Percentiles rank a stretch among this genome's conserved stretches.
Evolutionary conservation across 331 rosid genomes (phyloP).

Genomic region (Acacia pycnantha): DNA sequence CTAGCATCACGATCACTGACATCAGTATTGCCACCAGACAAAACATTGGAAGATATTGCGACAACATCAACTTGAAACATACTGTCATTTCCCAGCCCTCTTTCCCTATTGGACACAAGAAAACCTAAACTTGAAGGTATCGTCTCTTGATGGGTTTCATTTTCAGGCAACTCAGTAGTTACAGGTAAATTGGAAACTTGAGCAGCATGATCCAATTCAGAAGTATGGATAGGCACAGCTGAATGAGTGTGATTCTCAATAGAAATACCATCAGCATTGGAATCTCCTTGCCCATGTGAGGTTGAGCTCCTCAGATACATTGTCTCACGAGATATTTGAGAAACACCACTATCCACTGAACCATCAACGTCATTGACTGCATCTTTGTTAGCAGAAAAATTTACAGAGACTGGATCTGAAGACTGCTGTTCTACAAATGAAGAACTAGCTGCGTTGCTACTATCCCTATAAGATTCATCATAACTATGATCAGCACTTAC

Average conservation of each 20-base stretch:
- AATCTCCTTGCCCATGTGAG: slow-evolving; percentile 47
- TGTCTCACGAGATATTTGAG: slow-evolving; percentile 49
- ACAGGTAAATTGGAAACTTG: slow-evolving; percentile 50
- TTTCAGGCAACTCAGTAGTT: slow-evolving; percentile 48
- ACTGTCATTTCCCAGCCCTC: slow-evolving; percentile 53
- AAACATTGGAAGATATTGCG: slow-evolving; percentile 72
- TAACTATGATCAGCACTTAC: slow-evolving; percentile 62
- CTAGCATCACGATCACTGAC: slow-evolving; percentile 61
- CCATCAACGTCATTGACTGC: slow-evolving; percentile 54
- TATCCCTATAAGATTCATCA: slow-evolving; percentile 69
- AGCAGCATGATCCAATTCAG: slow-evolving; percentile 43
- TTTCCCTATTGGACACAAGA: slow-evolving; percentile 73
- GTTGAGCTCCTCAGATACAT: slow-evolving; percentile 51
- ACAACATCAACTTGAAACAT: slow-evolving; percentile 83
- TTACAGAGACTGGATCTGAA: slow-evolving; percentile 70
- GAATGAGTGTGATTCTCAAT: slow-evolving; percentile 45
- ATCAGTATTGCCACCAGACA: slow-evolving; percentile 56
- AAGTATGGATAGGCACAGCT: slow-evolving; percentile 26
- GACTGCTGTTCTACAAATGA: slow-evolving; percentile 67
- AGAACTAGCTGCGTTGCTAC: slow-evolving; percentile 68
- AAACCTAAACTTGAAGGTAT: slow-evolving; percentile 74
- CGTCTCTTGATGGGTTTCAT: slow-evolving; percentile 53
- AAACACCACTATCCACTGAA: slow-evolving; percentile 52
- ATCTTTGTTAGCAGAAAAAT: slow-evolving; percentile 70
- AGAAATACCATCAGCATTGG: slow-evolving; percentile 40